These are phyloP conservation scores for Gossypium aridum DNA, from an alignment of 441 rosid genomes.

Conservation along the genomic window DNA sequence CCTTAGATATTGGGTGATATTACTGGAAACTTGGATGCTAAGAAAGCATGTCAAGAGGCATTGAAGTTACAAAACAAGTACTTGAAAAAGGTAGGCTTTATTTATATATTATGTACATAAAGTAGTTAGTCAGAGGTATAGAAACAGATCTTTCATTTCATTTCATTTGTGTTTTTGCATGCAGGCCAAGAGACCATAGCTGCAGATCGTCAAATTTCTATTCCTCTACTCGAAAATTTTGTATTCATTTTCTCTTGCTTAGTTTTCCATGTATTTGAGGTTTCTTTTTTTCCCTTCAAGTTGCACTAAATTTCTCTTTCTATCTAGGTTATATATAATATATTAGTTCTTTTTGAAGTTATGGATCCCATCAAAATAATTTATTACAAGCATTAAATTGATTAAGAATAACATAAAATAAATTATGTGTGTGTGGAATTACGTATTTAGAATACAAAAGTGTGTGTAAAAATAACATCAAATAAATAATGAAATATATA, in stretches of 20 bases:
- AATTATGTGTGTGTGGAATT: too few relatives aligned
- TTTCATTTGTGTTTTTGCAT: slow-evolving; percentile 1
- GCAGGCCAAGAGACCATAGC: slow-evolving; percentile 30
- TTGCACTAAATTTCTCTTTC: too few relatives aligned
- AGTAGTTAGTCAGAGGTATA: background rate
- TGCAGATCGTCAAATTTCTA: background rate
- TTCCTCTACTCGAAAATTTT: background rate
- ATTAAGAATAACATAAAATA: too few relatives aligned
- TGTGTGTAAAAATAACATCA: too few relatives aligned
- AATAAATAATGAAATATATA: too few relatives aligned
- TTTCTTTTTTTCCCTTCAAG: too few relatives aligned
- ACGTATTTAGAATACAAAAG: too few relatives aligned
- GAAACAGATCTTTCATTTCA: background rate
- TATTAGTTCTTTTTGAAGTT: too few relatives aligned
- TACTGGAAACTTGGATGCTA: slow-evolving; percentile 73
- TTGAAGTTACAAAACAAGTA: slow-evolving; percentile 77
- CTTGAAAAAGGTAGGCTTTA: slow-evolving; percentile 49
- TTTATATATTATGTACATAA: background rate
- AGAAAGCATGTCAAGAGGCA: slow-evolving; percentile 70
- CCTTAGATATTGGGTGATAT: slow-evolving; percentile 64
- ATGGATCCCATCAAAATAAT: too few relatives aligned
- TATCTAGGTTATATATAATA: too few relatives aligned
- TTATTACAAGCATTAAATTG: too few relatives aligned
- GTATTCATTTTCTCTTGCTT: background rate
- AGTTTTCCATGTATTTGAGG: background rate